Conservation (phyloP, 208 protist genomes). For the Wallacemonas collosoma region DNA sequence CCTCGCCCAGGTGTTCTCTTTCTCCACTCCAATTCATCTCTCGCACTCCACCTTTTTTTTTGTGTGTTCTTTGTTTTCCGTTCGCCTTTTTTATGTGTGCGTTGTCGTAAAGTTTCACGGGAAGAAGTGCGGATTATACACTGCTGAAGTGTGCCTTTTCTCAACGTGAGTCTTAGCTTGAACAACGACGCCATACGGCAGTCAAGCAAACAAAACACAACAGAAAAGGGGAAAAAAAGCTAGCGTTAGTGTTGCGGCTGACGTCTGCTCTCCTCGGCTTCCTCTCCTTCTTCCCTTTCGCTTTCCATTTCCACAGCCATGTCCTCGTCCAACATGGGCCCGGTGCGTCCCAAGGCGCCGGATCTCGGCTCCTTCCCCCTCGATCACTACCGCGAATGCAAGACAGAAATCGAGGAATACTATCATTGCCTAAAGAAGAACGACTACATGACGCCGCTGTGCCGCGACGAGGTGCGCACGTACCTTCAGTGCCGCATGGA, state of each 20-base stretch:
- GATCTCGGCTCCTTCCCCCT: conserved; percentile 89
- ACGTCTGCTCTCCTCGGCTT: not conserved
- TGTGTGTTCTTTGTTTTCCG: conserved; percentile 3
- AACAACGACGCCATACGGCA: too few species aligned
- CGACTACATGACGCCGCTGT: conserved; percentile 83
- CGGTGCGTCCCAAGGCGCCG: conserved; percentile 65
- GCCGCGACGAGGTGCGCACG: conserved; percentile 66
- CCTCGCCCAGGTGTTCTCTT: too few species aligned
- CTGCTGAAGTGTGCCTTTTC: too few species aligned
- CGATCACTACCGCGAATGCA: conserved; percentile 91
- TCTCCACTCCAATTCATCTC: too few species aligned
- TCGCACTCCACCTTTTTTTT: conserved; percentile 21
- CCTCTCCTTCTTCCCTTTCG: not conserved
- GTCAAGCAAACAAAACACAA: not conserved
- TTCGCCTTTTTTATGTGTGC: too few species aligned
- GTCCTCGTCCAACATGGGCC: conserved; percentile 42
- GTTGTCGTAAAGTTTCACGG: not conserved
- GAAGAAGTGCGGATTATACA: not conserved
- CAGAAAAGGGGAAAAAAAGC: not conserved
- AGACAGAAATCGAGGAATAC: conserved; percentile 75
- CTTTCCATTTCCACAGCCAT: not conserved
- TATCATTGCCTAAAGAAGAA: conserved; percentile 82
- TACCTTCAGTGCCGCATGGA: conserved; percentile 91
- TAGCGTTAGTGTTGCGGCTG: too few species aligned
- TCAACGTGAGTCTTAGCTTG: too few species aligned